These are phyloP conservation scores for Amanita pallidorosea DNA, from an alignment of 768 basidiomycete genomes.

Conservation along the genomic window DNA sequence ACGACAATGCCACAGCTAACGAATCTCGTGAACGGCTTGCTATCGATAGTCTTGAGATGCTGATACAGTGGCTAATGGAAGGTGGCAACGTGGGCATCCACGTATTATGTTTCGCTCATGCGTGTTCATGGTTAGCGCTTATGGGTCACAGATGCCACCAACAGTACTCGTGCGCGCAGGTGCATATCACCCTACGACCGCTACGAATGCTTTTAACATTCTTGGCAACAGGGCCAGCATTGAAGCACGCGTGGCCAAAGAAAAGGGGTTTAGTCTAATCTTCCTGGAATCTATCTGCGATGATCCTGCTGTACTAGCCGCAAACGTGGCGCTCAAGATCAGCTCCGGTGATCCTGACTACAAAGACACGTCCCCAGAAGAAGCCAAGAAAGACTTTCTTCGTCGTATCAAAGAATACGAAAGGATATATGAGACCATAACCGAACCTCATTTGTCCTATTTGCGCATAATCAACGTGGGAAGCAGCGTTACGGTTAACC, in stretches of 20 bases:
- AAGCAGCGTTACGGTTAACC: slow-evolving; percentile 71
- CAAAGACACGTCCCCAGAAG: slow-evolving; percentile 74
- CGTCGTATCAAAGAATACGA: slow-evolving; percentile 91
- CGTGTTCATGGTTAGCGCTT: not conserved
- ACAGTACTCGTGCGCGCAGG: slow-evolving; percentile 76
- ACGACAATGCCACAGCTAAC: slow-evolving; percentile 70
- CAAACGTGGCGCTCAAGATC: slow-evolving; percentile 95
- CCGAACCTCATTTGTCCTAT: slow-evolving; percentile 84
- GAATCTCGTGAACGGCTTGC: slow-evolving; percentile 74
- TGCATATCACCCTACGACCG: slow-evolving; percentile 11
- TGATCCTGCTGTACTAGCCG: slow-evolving; percentile 88
- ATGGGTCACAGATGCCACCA: slow-evolving; percentile 74
- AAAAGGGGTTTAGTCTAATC: slow-evolving; percentile 79
- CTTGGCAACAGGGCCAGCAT: slow-evolving; percentile 57
- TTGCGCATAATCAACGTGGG: slow-evolving; percentile 92
- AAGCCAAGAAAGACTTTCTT: slow-evolving; percentile 84
- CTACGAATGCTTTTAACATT: not conserved
- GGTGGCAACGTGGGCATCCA: slow-evolving; percentile 98
- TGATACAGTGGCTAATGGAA: slow-evolving; percentile 90
- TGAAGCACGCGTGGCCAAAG: slow-evolving; percentile 70
- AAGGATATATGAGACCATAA: slow-evolving; percentile 89
- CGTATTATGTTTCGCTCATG: slow-evolving; percentile 28
- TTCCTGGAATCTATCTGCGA: slow-evolving; percentile 95
- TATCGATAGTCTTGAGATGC: slow-evolving; percentile 85
- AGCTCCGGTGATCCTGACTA: slow-evolving; percentile 97